A percentile compares a stretch with the other conserved stretches of the same genome.
Evolutionary conservation across 306 rosid genomes (phyloP).

Genomic region (Lupinus albus): DNA sequence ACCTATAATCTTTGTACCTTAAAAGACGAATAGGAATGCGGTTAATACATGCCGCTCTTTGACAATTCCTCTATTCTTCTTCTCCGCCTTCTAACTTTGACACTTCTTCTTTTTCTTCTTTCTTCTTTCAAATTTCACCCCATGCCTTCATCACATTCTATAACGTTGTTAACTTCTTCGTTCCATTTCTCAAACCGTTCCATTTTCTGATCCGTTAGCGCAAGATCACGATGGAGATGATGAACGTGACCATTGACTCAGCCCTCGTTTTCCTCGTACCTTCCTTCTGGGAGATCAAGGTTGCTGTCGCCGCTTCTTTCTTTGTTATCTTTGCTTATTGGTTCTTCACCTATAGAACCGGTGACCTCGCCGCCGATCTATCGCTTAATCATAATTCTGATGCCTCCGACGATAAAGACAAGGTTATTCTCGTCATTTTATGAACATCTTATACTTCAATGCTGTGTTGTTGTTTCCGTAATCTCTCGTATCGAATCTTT

Average conservation of each 20-base stretch:
- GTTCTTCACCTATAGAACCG: conserved; percentile 60
- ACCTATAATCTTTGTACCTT: too few species aligned
- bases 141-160: conserved; percentile 52
- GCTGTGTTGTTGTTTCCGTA: background rate
- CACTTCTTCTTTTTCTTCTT: conserved; percentile 11
- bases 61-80: background rate
- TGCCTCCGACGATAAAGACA: conserved; percentile 54
- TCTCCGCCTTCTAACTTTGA: background rate
- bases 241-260: conserved; percentile 50
- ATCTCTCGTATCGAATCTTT: background rate
- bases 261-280: conserved; percentile 69
- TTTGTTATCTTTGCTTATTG: conserved; percentile 67
- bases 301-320: conserved; percentile 68
- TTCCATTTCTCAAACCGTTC: background rate
- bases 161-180: background rate
- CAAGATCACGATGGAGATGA: background rate
- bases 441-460: background rate
- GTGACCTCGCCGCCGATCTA: conserved; percentile 49
- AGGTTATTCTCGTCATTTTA: conserved; percentile 51
- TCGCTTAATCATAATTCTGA: conserved; percentile 51
- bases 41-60: conserved; percentile 21
- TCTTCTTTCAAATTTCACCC: background rate
- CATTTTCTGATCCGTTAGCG: conserved; percentile 30
- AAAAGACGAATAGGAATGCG: background rate
- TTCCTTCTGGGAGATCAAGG: conserved; percentile 84